Evolutionary conservation across 192 early-diverging fungal species (phyloP).

Genomic region (Phlyctochytrium bullatum): DNA sequence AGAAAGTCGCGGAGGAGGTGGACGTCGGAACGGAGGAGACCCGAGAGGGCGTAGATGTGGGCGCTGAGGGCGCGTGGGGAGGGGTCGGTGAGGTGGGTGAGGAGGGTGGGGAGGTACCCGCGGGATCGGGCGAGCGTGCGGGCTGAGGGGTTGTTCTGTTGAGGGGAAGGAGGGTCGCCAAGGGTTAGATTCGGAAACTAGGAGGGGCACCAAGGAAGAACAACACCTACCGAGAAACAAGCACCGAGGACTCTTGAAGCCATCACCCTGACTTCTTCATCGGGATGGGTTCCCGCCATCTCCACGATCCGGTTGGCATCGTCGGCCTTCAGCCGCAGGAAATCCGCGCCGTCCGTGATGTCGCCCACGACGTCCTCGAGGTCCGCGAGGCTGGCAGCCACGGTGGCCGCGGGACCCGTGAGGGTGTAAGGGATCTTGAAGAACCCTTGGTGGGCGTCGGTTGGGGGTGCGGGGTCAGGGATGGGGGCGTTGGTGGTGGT

Average conservation of each 20-base stretch:
- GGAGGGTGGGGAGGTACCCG: not conserved
- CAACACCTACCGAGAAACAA: conserved; percentile 3
- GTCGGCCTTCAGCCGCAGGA: not conserved
- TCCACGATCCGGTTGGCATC: conserved; percentile 1
- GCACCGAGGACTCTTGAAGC: not conserved
- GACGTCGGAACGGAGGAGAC: no score
- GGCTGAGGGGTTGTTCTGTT: not conserved
- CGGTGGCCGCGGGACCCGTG: not conserved
- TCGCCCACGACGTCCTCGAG: conserved; percentile 4
- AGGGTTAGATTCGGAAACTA: not conserved
- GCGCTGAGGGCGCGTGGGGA: no score
- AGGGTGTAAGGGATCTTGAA: conserved; percentile 3
- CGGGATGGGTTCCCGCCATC: not conserved
- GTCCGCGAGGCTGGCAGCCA: not conserved
- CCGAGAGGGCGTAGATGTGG: no score
- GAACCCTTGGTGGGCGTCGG: no score
- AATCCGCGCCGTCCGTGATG: conserved; percentile 1
- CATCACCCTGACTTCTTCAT: not conserved
- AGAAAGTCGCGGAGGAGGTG: no score
- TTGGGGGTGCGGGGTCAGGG: no score
- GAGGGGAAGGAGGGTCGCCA: not conserved
- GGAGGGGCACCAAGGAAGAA: not conserved
- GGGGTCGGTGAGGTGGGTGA: not conserved
- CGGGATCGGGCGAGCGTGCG: not conserved
- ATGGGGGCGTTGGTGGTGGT: not conserved